Percentiles rank a stretch among this genome's conserved stretches.
phyloP scores from a whole-genome alignment of 2,329 filamentous ascomycete species.

The Colletotrichum acutatum region DNA sequence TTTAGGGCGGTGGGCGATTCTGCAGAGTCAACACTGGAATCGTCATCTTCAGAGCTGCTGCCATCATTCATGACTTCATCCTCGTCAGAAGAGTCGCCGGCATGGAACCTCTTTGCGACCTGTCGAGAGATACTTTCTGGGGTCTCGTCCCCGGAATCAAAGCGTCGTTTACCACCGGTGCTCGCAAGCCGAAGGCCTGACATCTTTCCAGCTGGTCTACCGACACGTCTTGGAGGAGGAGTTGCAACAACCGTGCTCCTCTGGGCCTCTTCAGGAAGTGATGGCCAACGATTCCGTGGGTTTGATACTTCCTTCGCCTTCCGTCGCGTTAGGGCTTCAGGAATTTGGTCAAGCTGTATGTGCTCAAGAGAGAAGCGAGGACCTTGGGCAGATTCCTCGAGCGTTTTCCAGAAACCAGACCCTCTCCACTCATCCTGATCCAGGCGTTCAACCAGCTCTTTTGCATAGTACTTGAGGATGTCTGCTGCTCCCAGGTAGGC shows the following conservation, averaged over 20 bases:
- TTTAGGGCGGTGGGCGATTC: constrained; percentile 44
- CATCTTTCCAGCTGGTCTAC: constrained; percentile 55
- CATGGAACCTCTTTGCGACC: constrained; percentile 47
- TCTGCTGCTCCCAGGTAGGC: constrained; percentile 45
- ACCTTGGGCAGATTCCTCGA: constrained; percentile 37
- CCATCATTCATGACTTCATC: constrained; percentile 47
- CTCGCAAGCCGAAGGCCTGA: constrained; percentile 56
- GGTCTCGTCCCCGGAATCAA: constrained; percentile 50
- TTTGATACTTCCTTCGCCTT: background rate
- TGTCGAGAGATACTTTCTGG: constrained; percentile 50
- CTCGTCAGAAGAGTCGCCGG: constrained; percentile 43
- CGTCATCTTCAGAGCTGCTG: constrained; percentile 40
- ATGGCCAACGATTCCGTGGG: background rate
- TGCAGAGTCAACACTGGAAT: constrained; percentile 33
- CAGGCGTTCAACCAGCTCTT: constrained; percentile 41
- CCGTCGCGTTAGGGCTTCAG: background rate
- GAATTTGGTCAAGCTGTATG: constrained; percentile 16
- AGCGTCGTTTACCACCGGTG: constrained; percentile 54
- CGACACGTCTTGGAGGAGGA: constrained; percentile 31
- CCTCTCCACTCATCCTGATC: constrained; percentile 42
- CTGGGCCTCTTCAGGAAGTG: background rate
- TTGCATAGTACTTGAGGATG: constrained; percentile 50
- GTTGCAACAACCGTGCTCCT: background rate
- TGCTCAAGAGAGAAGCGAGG: constrained; percentile 13
- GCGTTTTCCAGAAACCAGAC: constrained; percentile 44